phyloP scores from a whole-genome alignment of 139 green algal species.

The Gonium pectorale region DNA sequence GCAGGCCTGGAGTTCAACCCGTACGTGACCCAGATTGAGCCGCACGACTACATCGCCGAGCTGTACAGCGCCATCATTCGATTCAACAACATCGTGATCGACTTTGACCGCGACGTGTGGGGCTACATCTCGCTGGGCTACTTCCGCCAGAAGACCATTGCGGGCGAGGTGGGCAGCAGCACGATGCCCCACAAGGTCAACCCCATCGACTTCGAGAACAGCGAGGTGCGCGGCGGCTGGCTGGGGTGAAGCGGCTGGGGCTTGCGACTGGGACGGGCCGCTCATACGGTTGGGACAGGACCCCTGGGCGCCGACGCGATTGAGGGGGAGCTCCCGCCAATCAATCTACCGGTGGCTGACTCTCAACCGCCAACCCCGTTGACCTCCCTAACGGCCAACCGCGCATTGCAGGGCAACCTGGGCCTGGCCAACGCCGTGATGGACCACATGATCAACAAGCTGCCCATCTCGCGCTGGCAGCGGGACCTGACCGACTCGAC shows the following conservation, averaged over 20 bases:
- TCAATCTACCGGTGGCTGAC: background rate
- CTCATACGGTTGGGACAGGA: too few species aligned
- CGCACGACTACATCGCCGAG: constrained; percentile 99
- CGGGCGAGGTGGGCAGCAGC: constrained; percentile 84
- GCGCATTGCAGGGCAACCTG: constrained; percentile 89
- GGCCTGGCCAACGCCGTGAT: constrained; percentile 96
- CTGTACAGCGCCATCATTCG: constrained; percentile 86
- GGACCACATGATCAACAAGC: constrained; percentile 94
- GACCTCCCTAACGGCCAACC: constrained; percentile 99
- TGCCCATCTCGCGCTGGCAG: constrained; percentile 92
- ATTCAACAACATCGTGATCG: constrained; percentile 98
- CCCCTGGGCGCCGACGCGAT: too few species aligned
- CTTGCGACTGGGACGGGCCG: too few species aligned
- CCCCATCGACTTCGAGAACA: constrained; percentile 99
- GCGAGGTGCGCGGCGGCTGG: constrained; percentile 62
- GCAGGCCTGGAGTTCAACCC: constrained; percentile 85
- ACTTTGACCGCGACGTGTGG: constrained; percentile 99
- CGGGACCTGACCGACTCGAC: constrained; percentile 98
- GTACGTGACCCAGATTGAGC: constrained; percentile 97
- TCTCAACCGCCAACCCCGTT: constrained; percentile 99
- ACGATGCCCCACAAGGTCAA: constrained; percentile 99
- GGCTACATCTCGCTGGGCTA: constrained; percentile 98
- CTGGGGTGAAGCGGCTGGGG: background rate
- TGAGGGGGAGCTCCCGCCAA: too few species aligned
- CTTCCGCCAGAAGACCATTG: constrained; percentile 88